Evolutionary conservation across 257 asterid genomes (phyloP).

Genomic region (Leptodermis oblonga): DNA sequence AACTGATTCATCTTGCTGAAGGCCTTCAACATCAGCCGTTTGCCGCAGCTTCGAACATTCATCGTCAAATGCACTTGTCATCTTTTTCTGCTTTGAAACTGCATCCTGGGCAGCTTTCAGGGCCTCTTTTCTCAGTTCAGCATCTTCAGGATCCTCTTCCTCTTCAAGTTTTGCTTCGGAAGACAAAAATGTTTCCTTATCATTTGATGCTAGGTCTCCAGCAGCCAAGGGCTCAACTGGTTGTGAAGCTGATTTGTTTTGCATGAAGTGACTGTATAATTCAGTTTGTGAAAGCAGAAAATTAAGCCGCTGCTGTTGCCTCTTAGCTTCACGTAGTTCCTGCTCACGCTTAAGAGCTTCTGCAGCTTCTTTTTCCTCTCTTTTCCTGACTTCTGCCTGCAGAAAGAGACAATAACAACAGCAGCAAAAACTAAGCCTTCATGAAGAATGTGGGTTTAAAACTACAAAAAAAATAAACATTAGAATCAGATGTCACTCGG

Average conservation of each 20-base stretch:
- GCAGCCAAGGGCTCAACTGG: constrained; percentile 48
- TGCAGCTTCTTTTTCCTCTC: constrained; percentile 99
- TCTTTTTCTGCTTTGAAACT: constrained; percentile 94
- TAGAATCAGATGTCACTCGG: constrained; percentile 2
- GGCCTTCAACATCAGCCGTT: constrained; percentile 56
- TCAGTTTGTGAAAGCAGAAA: constrained; percentile 96
- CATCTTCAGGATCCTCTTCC: constrained; percentile 91
- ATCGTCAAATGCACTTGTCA: constrained; percentile 76
- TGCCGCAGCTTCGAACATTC: constrained; percentile 73
- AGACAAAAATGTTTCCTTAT: constrained; percentile 46
- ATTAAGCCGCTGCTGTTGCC: constrained; percentile 98
- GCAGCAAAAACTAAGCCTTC: too few species aligned
- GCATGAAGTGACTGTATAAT: constrained; percentile 99
- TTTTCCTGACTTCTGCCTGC: constrained; percentile 93
- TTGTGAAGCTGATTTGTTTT: constrained; percentile 69
- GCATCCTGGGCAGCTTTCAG: constrained; percentile 99
- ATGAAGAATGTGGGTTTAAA: constrained; percentile 16
- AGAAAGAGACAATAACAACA: too few species aligned
- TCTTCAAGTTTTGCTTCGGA: constrained; percentile 55
- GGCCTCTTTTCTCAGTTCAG: constrained; percentile 90
- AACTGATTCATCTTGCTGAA: constrained; percentile 63
- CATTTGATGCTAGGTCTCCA: constrained; percentile 48
- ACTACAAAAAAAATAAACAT: neutral
- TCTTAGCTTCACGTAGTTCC: constrained; percentile 96
- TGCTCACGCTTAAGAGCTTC: constrained; percentile 99